A percentile compares a stretch with the other conserved stretches of the same genome.
These are phyloP conservation scores for Epithemia pelagica DNA, from an alignment of 108 stramenopile species.

Conservation along the genomic window DNA sequence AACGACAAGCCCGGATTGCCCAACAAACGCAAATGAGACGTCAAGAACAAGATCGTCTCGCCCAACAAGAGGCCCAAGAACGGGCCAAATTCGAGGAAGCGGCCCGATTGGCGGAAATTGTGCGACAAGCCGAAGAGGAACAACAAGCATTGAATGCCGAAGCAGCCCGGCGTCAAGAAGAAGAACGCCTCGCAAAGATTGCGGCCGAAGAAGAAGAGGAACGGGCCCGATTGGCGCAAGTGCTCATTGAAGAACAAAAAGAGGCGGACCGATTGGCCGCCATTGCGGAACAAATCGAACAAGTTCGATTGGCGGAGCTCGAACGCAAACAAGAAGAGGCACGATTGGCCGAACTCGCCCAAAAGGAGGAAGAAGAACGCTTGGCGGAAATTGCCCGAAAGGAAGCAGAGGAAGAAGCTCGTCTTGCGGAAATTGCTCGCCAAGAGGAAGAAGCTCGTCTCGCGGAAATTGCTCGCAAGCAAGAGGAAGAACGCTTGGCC, in stretches of 20 bases:
- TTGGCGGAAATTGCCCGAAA: conserved; percentile 7
- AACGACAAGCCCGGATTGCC: neutral
- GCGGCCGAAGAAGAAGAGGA: conserved; percentile 8
- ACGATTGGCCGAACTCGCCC: conserved; percentile 8
- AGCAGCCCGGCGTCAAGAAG: conserved; percentile 12
- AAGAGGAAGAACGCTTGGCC: conserved; percentile 1
- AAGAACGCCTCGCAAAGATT: conserved; percentile 7
- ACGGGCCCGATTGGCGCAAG: conserved; percentile 2
- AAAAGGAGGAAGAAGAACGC: conserved; percentile 4
- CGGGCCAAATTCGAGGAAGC: neutral
- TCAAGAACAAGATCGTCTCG: neutral
- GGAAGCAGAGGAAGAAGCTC: conserved; percentile 12
- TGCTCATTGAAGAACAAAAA: neutral
- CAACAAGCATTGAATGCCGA: neutral
- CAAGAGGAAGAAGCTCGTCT: conserved; percentile 13
- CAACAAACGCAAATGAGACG: neutral
- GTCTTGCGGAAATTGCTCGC: conserved; percentile 12
- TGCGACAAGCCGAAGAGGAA: conserved; percentile 5
- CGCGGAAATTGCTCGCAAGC: conserved; percentile 4
- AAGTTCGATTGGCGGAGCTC: neutral
- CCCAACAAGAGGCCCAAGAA: neutral
- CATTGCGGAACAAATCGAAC: conserved; percentile 1
- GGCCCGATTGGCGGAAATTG: conserved; percentile 8
- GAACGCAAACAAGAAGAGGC: conserved; percentile 6
- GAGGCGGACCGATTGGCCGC: neutral